Percentiles rank a stretch among this genome's conserved stretches.
Conservation (phyloP, 2,329 filamentous ascomycete genomes). For the Pseudohalonectria lignicola region DNA sequence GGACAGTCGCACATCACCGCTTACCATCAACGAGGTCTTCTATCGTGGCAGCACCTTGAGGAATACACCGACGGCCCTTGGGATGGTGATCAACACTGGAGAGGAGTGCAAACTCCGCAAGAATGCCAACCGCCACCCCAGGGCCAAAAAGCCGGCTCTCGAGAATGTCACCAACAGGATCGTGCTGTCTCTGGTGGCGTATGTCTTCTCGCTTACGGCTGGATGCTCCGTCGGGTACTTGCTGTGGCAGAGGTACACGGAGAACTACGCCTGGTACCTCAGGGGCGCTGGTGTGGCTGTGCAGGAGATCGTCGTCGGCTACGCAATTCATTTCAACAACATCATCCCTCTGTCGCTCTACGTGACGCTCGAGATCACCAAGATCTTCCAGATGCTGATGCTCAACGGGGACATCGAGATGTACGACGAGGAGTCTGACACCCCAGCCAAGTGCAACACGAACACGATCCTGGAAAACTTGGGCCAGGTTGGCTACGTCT, state of each 20-base stretch:
- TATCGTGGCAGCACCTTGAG: conserved; percentile 78
- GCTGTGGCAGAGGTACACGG: conserved; percentile 59
- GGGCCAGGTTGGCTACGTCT: conserved; percentile 80
- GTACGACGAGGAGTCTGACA: conserved; percentile 78
- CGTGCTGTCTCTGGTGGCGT: conserved; percentile 67
- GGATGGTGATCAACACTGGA: conserved; percentile 76
- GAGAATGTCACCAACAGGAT: conserved; percentile 65
- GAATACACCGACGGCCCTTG: conserved; percentile 64
- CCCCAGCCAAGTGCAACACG: conserved; percentile 79
- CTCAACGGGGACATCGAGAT: conserved; percentile 76
- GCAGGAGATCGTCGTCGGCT: conserved; percentile 76
- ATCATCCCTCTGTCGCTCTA: conserved; percentile 87
- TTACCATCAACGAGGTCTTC: conserved; percentile 73
- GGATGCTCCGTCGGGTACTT: conserved; percentile 77
- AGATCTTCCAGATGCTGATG: conserved; percentile 67
- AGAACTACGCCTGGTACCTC: conserved; percentile 68
- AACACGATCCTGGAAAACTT: conserved; percentile 93
- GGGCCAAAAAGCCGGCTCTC: conserved; percentile 64
- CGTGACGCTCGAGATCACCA: conserved; percentile 80
- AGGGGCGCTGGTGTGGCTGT: conserved; percentile 59
- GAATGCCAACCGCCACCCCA: conserved; percentile 75
- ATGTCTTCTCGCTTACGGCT: conserved; percentile 68
- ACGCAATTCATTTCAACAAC: conserved; percentile 95
- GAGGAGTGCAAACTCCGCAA: conserved; percentile 80
- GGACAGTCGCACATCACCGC: conserved; percentile 46